Evolutionary conservation across 2,329 filamentous ascomycete species (phyloP).

Genomic region (Penicillium sp.): DNA sequence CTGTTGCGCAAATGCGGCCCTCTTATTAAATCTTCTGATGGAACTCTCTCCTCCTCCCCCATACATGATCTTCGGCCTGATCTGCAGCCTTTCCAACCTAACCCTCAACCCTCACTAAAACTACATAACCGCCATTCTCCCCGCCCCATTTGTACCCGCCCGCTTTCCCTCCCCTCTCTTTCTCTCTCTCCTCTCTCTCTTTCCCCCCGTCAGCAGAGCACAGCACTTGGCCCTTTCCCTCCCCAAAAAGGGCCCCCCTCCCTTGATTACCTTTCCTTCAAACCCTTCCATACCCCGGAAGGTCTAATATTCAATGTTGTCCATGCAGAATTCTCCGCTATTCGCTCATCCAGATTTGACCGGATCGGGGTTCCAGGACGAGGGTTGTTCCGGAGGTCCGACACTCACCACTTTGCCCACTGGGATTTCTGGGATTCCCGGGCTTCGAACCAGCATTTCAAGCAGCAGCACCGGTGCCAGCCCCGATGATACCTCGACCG

Average conservation of each 20-base stretch:
- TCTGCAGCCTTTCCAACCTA: slow-evolving; percentile 5
- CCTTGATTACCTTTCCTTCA: too few species aligned
- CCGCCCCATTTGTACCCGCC: slow-evolving; percentile 4
- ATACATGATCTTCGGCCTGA: slow-evolving; percentile 10
- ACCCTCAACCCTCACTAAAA: not conserved
- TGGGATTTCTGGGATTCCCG: slow-evolving; percentile 27
- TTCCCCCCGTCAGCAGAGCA: slow-evolving; percentile 2
- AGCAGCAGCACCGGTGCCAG: slow-evolving; percentile 35
- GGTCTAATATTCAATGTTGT: slow-evolving; percentile 41
- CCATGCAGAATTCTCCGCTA: slow-evolving; percentile 41
- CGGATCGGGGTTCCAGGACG: slow-evolving; percentile 25
- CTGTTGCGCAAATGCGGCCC: slow-evolving; percentile 10
- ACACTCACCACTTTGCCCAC: slow-evolving; percentile 26
- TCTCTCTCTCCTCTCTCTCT: slow-evolving; percentile 11
- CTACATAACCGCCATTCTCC: not conserved
- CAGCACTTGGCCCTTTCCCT: not conserved
- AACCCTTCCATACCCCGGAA: too few species aligned
- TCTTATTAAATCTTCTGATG: slow-evolving; percentile 4
- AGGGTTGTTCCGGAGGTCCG: slow-evolving; percentile 27
- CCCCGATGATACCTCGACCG: slow-evolving; percentile 40
- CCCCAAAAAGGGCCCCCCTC: too few species aligned
- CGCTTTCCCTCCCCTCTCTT: slow-evolving; percentile 5
- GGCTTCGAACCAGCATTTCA: slow-evolving; percentile 31
- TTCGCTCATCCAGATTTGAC: slow-evolving; percentile 27
- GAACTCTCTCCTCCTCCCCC: not conserved